phyloP scores from a whole-genome alignment of 768 basidiomycete species.

The Pulveroboletus sp. region DNA sequence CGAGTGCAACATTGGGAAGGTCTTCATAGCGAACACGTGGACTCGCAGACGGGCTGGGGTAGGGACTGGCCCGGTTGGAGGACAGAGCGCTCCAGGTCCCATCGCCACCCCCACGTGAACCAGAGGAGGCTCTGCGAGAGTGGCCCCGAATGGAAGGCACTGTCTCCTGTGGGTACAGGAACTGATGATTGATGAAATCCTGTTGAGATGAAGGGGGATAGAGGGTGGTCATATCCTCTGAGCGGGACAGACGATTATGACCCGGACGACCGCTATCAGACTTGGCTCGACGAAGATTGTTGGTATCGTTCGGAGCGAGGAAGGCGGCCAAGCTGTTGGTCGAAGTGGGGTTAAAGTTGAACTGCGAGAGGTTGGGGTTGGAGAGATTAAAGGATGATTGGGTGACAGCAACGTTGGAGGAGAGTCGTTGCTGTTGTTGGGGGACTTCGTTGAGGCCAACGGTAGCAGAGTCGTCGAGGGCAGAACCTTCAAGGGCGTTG shows the following conservation, averaged over 20 bases:
- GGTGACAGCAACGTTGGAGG: conserved; percentile 19
- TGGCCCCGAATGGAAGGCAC: conserved; percentile 38
- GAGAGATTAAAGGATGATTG: conserved; percentile 28
- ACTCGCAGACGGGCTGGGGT: conserved; percentile 64
- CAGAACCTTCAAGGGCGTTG: conserved; percentile 32
- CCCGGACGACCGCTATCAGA: conserved; percentile 42
- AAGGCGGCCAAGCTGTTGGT: conserved; percentile 38
- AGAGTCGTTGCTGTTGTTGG: conserved; percentile 24
- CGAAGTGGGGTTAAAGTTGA: conserved; percentile 31
- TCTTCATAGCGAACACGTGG: conserved; percentile 52
- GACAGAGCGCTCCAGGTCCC: conserved; percentile 32
- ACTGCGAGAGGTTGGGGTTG: conserved; percentile 26
- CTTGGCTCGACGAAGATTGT: conserved; percentile 44
- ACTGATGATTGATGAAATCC: conserved; percentile 42
- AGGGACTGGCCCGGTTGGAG: conserved; percentile 51
- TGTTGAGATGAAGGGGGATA: conserved; percentile 37
- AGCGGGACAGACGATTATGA: conserved; percentile 51
- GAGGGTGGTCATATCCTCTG: conserved; percentile 51
- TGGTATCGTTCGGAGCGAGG: conserved; percentile 29
- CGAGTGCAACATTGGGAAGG: conserved; percentile 35
- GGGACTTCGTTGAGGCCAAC: conserved; percentile 29
- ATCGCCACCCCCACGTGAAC: conserved; percentile 32
- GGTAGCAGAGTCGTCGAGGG: conserved; percentile 36
- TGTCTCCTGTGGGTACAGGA: conserved; percentile 38
- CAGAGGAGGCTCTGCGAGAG: conserved; percentile 39